phyloP scores from a whole-genome alignment of 345 rosid species.

The Geranium brycei region DNA sequence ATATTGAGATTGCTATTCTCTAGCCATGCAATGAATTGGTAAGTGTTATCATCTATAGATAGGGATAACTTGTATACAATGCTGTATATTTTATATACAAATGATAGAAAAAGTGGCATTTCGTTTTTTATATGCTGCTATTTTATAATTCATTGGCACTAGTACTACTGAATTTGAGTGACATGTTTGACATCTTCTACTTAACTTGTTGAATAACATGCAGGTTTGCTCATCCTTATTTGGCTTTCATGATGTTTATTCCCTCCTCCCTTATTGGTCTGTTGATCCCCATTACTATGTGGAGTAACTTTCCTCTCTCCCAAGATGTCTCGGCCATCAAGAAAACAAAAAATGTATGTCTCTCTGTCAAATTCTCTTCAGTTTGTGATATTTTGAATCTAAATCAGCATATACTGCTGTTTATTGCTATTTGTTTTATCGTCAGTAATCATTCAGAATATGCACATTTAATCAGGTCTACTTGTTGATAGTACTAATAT shows the following conservation, averaged over 20 bases:
- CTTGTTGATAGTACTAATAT: not conserved
- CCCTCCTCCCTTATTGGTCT: conserved; percentile 75
- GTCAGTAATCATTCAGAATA: not conserved
- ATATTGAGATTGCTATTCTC: conserved; percentile 58
- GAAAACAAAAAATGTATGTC: conserved; percentile 53
- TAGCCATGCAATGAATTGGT: conserved; percentile 82
- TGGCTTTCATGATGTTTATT: conserved; percentile 77
- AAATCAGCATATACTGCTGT: not conserved
- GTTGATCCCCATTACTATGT: conserved; percentile 54
- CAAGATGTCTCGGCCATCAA: conserved; percentile 47
- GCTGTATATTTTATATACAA: not conserved
- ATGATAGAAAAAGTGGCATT: not conserved
- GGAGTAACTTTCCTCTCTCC: conserved; percentile 36
- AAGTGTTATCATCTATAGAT: conserved; percentile 12
- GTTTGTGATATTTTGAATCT: not conserved
- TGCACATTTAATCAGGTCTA: not conserved
- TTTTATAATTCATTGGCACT: not conserved
- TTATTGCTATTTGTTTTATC: too few species aligned
- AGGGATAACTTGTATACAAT: not conserved
- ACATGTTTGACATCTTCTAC: not conserved
- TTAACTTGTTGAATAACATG: conserved; percentile 16
- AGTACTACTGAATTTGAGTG: not conserved
- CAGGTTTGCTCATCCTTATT: conserved; percentile 89
- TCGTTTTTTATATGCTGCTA: not conserved
- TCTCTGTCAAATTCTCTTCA: conserved; percentile 7